Evolutionary conservation across 2,329 filamentous ascomycete genomes (phyloP).

Genomic region (Sporothrix brasiliensis): DNA sequence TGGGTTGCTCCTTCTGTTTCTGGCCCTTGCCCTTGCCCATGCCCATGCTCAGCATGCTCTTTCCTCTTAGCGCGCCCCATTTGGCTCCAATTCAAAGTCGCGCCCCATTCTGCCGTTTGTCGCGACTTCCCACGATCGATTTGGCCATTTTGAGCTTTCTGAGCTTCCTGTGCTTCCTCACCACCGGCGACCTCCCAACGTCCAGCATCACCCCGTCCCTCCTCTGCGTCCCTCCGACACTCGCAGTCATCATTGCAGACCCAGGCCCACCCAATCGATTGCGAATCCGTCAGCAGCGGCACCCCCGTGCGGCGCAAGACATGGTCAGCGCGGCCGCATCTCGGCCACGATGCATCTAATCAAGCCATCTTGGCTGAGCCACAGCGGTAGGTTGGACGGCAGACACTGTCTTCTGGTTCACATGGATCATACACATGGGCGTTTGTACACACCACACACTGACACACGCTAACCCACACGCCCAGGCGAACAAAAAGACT

Average conservation of each 20-base stretch:
- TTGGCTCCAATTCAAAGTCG: slow-evolving; percentile 4
- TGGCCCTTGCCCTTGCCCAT: neutral
- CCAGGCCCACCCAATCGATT: neutral
- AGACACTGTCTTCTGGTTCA: no score
- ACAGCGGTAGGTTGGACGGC: slow-evolving; percentile 66
- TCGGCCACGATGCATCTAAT: slow-evolving; percentile 72
- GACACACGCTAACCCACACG: neutral
- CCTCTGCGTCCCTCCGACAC: neutral
- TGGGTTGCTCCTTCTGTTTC: neutral
- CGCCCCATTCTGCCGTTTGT: slow-evolving; percentile 8
- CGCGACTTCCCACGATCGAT: slow-evolving; percentile 22
- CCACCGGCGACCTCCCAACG: neutral
- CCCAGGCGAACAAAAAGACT: slow-evolving; percentile 91
- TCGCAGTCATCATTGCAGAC: neutral
- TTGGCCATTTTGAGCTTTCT: neutral
- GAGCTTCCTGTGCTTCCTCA: neutral
- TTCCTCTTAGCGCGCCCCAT: slow-evolving; percentile 23
- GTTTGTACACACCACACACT: no score
- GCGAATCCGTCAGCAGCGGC: neutral
- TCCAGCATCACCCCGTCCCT: neutral
- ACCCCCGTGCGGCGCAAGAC: slow-evolving; percentile 34
- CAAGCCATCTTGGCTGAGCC: slow-evolving; percentile 94
- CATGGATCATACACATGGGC: no score
- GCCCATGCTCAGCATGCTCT: neutral
- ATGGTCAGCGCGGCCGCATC: slow-evolving; percentile 33